Base-by-base conservation (phyloP, 371 early-diverging fungal species). In the Mucor irregularis region DNA sequence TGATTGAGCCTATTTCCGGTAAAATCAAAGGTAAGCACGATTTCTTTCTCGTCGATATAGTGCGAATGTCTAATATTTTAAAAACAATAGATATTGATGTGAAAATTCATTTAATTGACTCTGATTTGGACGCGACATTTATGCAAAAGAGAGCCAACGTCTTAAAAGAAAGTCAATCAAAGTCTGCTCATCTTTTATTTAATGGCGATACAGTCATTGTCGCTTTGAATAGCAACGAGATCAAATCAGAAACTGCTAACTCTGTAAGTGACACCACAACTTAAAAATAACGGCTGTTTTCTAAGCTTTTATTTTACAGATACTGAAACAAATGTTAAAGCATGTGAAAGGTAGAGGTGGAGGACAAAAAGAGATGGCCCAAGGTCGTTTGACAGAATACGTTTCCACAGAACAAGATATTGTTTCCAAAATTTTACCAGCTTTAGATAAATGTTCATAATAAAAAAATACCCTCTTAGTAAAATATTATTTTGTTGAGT, bases 141-240 rank as follows among this genome's bases (percentile, higher is more conserved):
- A 77, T 77, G 67, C 74, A 78, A 29, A 81, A 80, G 35, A 64
- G 80, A 30, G 85, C 82, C 16, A 82, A 78, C 45, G 64, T 74
- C 2, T 42, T 84, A 13, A 74, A 74, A 43, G 68, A 75, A 37
- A 78, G 53, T 6, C 71, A 74, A 3, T 56, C 77, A 0, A 61
- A 66, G 0, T 55, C 63, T 28, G 71, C 70, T 8, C 85, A 85
- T 74, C 49, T 85, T 11, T 49, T 85, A 35, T 53, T 80, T n/a
- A 81, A 78, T 55, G 70, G 69, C 5, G 76, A 74, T 34, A 75
- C 65, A 0, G 58, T 85, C 11, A 49, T 80, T 2, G 81, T 85
- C 2, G 69, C 82, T 9, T 44, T 85, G 21, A 73, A 82, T 50
- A 56, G 70, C 21, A 53, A 58, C 33, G 43, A 58, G 13, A 62